phyloP scores from a whole-genome alignment of 495 filamentous ascomycete species.

The Penicillium lividum region DNA sequence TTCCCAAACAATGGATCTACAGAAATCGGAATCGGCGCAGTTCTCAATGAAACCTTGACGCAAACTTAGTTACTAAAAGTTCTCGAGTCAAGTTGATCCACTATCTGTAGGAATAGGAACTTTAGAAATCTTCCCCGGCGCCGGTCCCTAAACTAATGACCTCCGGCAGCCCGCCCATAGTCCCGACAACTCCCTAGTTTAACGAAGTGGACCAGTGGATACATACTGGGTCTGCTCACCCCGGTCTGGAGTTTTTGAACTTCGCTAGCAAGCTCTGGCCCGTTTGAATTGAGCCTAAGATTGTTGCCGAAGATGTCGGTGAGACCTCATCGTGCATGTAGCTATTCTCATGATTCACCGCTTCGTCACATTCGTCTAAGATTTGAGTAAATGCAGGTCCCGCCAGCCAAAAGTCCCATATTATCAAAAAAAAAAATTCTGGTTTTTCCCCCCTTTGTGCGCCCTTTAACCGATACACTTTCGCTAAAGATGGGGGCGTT shows the following conservation, averaged over 20 bases:
- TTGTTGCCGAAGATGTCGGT: slow-evolving; percentile 23
- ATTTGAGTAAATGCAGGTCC: slow-evolving; percentile 4
- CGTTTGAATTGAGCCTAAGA: neutral
- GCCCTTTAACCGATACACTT: slow-evolving; percentile 25
- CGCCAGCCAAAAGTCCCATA: neutral
- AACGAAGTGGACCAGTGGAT: neutral
- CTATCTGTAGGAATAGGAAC: slow-evolving; percentile 15
- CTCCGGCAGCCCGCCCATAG: slow-evolving; percentile 25
- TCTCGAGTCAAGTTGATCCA: too few species aligned
- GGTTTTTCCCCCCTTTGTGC: slow-evolving; percentile 22
- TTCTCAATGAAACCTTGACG: slow-evolving; percentile 9
- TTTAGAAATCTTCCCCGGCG: slow-evolving; percentile 34
- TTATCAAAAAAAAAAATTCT: too few species aligned
- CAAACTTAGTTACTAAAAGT: too few species aligned
- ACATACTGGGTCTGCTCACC: neutral
- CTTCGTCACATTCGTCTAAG: slow-evolving; percentile 3
- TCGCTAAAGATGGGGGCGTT: slow-evolving; percentile 29
- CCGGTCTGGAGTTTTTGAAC: slow-evolving; percentile 27
- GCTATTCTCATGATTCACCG: slow-evolving; percentile 6
- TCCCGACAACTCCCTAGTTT: slow-evolving; percentile 30
- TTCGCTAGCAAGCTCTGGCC: slow-evolving; percentile 1
- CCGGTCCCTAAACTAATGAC: slow-evolving; percentile 33
- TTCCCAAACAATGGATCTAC: slow-evolving; percentile 30
- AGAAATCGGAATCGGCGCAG: slow-evolving; percentile 24
- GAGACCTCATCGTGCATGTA: slow-evolving; percentile 9